phyloP scores from a whole-genome alignment of 805 yeast species.

The Ascoidea rubescens region DNA sequence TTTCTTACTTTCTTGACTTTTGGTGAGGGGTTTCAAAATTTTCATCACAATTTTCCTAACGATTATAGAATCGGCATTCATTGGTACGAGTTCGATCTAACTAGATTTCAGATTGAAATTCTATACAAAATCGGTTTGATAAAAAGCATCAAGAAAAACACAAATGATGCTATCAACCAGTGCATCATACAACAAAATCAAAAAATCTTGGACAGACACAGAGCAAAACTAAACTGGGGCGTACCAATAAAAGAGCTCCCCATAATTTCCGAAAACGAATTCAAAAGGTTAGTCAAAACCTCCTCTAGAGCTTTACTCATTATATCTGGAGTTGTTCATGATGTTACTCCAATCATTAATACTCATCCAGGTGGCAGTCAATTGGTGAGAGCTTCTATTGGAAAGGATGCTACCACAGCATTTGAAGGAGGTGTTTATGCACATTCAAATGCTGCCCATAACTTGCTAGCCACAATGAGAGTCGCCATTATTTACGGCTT shows the following conservation, averaged over 20 bases:
- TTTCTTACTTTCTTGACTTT: conserved; percentile 52
- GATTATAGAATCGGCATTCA: conserved; percentile 71
- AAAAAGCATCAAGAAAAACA: conserved; percentile 34
- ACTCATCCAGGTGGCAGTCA: conserved; percentile 92
- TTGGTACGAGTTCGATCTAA: conserved; percentile 74
- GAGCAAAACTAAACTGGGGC: conserved; percentile 83
- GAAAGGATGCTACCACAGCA: conserved; percentile 88
- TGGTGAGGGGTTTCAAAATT: conserved; percentile 88
- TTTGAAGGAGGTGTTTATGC: conserved; percentile 91
- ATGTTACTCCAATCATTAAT: conserved; percentile 78
- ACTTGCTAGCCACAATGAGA: conserved; percentile 84
- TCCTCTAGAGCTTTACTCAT: conserved; percentile 49
- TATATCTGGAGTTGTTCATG: conserved; percentile 86
- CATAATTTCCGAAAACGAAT: conserved; percentile 35
- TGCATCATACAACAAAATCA: conserved; percentile 75
- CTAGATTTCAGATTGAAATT: conserved; percentile 56
- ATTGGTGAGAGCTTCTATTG: conserved; percentile 65
- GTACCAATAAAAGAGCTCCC: conserved; percentile 85
- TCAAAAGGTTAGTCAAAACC: conserved; percentile 21
- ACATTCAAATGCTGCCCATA: conserved; percentile 89
- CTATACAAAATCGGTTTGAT: conserved; percentile 43
- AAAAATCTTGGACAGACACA: conserved; percentile 59
- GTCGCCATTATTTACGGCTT: conserved; percentile 31
- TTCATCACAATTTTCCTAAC: conserved; percentile 90
- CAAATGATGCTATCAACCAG: conserved; percentile 39